phyloP scores from a whole-genome alignment of 225 moss, liverwort and hornwort species.

The Climacium dendroides region DNA sequence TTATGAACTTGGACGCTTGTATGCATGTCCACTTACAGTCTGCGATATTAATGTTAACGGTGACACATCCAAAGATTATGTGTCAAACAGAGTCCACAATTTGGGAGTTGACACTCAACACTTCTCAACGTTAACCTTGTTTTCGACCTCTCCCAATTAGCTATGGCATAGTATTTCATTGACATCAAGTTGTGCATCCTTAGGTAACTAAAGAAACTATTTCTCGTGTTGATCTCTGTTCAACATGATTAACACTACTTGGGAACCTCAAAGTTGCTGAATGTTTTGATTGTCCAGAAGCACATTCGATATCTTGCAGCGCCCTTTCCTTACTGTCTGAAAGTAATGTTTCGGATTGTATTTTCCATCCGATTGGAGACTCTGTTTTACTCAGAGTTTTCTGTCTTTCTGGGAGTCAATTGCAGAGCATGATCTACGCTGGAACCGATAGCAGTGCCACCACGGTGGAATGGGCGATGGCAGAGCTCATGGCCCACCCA shows the following conservation, averaged over 20 bases:
- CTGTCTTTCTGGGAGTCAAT: background rate
- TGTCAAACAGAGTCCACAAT: background rate
- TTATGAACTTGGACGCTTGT: background rate
- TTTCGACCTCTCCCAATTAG: background rate
- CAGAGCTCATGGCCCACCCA: slow-evolving; percentile 36
- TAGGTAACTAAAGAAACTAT: background rate
- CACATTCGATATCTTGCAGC: background rate
- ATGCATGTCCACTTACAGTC: background rate
- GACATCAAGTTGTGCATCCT: background rate
- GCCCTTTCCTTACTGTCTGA: background rate
- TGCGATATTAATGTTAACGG: background rate
- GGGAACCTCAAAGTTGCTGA: background rate
- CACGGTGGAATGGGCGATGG: slow-evolving; percentile 41
- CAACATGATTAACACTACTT: background rate
- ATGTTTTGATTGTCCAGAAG: background rate
- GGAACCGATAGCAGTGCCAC: slow-evolving; percentile 40
- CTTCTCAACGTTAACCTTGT: background rate
- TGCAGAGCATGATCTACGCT: slow-evolving; percentile 50
- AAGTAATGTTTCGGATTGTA: background rate
- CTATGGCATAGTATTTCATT: background rate
- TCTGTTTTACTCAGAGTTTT: background rate
- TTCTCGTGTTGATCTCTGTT: background rate
- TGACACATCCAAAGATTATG: background rate
- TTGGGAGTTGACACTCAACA: background rate
- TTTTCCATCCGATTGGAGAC: background rate